A percentile compares a stretch with the other conserved stretches of the same genome.
Evolutionary conservation across 768 basidiomycete species (phyloP).

Genomic region (Inosperma sp.): DNA sequence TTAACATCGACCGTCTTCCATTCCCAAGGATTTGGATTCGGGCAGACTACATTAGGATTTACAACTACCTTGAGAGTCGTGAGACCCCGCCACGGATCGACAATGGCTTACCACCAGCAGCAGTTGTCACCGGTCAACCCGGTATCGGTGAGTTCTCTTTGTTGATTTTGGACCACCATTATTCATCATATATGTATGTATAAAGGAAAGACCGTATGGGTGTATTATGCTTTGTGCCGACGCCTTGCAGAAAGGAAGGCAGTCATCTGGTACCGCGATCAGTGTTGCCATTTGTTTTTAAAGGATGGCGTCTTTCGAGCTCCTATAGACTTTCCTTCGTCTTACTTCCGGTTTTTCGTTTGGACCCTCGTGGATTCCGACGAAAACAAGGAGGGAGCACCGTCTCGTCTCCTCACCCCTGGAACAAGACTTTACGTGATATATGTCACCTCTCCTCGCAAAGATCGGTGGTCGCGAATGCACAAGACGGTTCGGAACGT

Average conservation of each 20-base stretch:
- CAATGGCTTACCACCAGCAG: not conserved
- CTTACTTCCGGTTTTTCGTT: conserved; percentile 3
- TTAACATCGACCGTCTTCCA: no score
- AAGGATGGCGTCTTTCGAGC: conserved; percentile 17
- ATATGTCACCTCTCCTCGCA: conserved; percentile 4
- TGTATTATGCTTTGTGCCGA: conserved; percentile 12
- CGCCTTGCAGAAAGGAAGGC: conserved; percentile 20
- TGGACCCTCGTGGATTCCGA: conserved; percentile 5
- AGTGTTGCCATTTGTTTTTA: conserved; percentile 14
- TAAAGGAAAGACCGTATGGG: conserved; percentile 16
- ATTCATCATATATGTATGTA: not conserved
- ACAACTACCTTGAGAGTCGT: not conserved
- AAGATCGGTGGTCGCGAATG: not conserved
- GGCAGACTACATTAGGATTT: not conserved
- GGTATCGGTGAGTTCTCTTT: not conserved
- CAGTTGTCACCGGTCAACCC: not conserved
- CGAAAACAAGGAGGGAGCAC: not conserved
- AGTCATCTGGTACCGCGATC: conserved; percentile 16
- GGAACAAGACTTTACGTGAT: conserved; percentile 4
- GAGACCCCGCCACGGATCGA: not conserved
- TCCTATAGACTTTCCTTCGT: conserved; percentile 9
- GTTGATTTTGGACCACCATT: not conserved
- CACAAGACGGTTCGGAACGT: conserved; percentile 2
- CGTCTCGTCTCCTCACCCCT: not conserved
- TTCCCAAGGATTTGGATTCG: no score